Percentiles rank a stretch among this genome's conserved stretches.
Conservation (phyloP, 371 early-diverging fungal species). For the Cokeromyces recurvatus region DNA sequence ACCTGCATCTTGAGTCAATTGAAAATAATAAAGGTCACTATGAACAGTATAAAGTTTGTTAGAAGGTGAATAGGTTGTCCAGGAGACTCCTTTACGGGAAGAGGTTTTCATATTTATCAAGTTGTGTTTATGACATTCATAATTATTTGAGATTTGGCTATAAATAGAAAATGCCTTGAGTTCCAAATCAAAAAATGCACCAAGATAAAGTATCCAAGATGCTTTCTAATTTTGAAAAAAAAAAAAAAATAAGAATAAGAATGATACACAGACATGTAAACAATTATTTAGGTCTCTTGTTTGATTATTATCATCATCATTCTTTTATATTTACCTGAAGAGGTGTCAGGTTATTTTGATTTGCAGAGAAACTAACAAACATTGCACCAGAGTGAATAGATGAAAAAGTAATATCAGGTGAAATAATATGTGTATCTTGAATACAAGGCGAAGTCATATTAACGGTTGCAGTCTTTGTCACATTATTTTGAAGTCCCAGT, state of each 20-base stretch:
- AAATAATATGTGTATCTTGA: background rate
- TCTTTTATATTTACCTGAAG: conserved; percentile 10
- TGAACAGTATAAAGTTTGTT: conserved; percentile 1
- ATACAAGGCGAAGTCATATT: conserved; percentile 18
- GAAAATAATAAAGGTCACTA: conserved; percentile 7
- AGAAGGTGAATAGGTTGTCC: conserved; percentile 8
- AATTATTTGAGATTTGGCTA: conserved; percentile 9
- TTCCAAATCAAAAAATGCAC: conserved; percentile 20
- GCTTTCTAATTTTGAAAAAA: conserved; percentile 21
- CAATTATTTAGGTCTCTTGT: too few relatives aligned
- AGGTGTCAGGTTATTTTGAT: conserved; percentile 10
- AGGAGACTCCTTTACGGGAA: conserved; percentile 5
- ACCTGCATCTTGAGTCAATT: conserved; percentile 19
- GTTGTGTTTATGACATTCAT: conserved; percentile 20
- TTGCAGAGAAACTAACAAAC: conserved; percentile 12
- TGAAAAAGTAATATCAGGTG: conserved; percentile 7
- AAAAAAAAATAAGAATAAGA: too few relatives aligned
- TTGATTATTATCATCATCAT: background rate
- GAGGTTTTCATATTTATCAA: background rate
- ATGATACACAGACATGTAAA: too few relatives aligned
- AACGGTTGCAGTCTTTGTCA: background rate
- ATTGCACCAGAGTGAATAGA: background rate
- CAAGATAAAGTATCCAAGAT: conserved; percentile 20
- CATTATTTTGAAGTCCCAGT: conserved; percentile 8
- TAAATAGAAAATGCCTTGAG: conserved; percentile 1